phyloP scores from a whole-genome alignment of 108 stramenopile genomes.

The Nannochloropsis salina region DNA sequence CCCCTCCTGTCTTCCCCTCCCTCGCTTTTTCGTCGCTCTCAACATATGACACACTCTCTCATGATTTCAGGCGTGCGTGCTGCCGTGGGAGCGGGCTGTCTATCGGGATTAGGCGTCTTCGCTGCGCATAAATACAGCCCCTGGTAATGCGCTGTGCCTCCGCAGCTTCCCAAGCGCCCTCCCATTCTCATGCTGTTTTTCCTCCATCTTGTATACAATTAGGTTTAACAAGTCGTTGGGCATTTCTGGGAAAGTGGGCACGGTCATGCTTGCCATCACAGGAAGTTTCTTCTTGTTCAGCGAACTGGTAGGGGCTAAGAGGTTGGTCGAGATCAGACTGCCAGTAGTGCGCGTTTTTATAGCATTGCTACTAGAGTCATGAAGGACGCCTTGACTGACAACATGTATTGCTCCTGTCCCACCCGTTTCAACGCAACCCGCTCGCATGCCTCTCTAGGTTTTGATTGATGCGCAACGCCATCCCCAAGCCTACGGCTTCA shows the following conservation, averaged over 20 bases:
- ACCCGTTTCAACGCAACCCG: background rate
- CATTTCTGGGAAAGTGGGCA: conserved; percentile 16
- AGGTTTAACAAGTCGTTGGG: conserved; percentile 1
- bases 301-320: background rate
- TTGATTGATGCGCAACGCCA: background rate
- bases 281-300: background rate
- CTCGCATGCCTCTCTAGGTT: background rate
- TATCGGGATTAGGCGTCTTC: background rate
- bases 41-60: background rate
- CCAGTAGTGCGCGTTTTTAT: too few relatives aligned
- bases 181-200: background rate
- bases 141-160: background rate
- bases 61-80: background rate
- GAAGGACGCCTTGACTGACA: too few relatives aligned
- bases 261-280: conserved; percentile 11
- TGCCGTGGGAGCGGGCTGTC: conserved; percentile 7
- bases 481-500: background rate
- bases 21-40: background rate
- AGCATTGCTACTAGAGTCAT: too few relatives aligned
- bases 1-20: too few relatives aligned
- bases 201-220: background rate
- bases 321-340: too few relatives aligned
- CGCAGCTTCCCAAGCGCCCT: background rate
- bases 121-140: conserved; percentile 4
- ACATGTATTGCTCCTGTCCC: background rate